Conservation (phyloP, 345 rosid genomes). For the Corchorus capsularis region DNA sequence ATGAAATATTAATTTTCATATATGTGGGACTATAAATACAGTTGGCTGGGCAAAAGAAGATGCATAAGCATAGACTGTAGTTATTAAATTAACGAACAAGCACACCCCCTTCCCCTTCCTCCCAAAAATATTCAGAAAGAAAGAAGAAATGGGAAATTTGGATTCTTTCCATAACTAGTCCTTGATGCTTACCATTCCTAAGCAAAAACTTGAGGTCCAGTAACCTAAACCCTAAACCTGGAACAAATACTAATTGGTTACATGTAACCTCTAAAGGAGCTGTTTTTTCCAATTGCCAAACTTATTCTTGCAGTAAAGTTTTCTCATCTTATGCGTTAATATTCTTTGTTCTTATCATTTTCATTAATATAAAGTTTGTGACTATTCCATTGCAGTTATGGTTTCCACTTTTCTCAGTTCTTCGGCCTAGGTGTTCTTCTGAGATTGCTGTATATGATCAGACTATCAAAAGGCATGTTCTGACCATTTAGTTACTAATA, state of each 20-base stretch:
- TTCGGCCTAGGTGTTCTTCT: constrained; percentile 45
- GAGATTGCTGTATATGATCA: constrained; percentile 46
- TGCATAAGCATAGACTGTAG: neutral
- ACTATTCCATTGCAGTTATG: constrained; percentile 70
- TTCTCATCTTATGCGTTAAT: neutral
- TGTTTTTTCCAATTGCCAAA: neutral
- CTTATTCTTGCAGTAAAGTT: neutral
- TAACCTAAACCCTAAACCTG: no score
- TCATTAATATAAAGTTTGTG: neutral
- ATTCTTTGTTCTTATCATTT: neutral
- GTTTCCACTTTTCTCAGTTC: constrained; percentile 89
- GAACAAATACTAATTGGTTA: neutral
- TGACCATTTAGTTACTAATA: constrained; percentile 13
- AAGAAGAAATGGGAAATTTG: neutral
- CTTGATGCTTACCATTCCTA: neutral
- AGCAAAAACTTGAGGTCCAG: neutral
- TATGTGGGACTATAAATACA: neutral
- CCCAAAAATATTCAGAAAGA: neutral
- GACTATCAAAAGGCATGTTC: constrained; percentile 61
- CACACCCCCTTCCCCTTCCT: no score
- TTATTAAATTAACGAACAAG: neutral
- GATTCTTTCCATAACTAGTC: neutral
- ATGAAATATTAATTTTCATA: constrained; percentile 16
- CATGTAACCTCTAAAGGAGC: neutral
- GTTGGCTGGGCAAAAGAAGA: neutral